Conservation (phyloP, 345 rosid genomes). For the Cardamine chenopodiifolia region DNA sequence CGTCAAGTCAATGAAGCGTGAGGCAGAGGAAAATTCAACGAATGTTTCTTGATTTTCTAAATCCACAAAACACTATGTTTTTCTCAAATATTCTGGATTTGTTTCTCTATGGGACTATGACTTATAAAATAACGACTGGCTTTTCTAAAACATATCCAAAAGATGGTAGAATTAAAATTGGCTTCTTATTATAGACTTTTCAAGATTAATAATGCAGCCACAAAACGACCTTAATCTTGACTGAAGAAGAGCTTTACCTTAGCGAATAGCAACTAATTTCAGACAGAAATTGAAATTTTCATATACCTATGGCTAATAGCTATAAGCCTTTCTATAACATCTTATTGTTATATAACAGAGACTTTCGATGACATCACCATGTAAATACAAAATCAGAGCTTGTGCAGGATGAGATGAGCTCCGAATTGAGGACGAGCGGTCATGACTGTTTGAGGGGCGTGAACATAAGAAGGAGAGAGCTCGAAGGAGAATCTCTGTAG, state of each 20-base stretch:
- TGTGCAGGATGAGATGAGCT: slow-evolving; percentile 55
- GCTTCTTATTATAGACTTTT: slow-evolving; percentile 31
- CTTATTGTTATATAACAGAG: background rate
- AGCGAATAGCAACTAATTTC: background rate
- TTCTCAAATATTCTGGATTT: background rate
- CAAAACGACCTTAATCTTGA: slow-evolving; percentile 16
- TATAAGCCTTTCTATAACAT: slow-evolving; percentile 1
- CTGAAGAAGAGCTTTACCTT: background rate
- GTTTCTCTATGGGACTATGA: background rate
- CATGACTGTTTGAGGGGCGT: slow-evolving; percentile 50
- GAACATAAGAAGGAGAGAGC: slow-evolving; percentile 53
- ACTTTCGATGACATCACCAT: background rate
- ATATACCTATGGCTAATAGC: background rate
- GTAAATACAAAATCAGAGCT: slow-evolving; percentile 22
- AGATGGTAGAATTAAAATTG: slow-evolving; percentile 27
- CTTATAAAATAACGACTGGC: background rate
- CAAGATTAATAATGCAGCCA: slow-evolving; percentile 29
- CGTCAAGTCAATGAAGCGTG: background rate
- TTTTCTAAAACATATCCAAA: slow-evolving; percentile 12
- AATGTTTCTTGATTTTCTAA: slow-evolving; percentile 5
- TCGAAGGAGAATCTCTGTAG: slow-evolving; percentile 42
- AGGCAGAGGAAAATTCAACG: slow-evolving; percentile 17
- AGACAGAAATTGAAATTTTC: background rate
- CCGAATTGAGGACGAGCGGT: slow-evolving; percentile 66
- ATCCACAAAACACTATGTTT: background rate